Evolutionary conservation across 306 rosid species (phyloP).

Genomic region (Trifolium fragiferum): DNA sequence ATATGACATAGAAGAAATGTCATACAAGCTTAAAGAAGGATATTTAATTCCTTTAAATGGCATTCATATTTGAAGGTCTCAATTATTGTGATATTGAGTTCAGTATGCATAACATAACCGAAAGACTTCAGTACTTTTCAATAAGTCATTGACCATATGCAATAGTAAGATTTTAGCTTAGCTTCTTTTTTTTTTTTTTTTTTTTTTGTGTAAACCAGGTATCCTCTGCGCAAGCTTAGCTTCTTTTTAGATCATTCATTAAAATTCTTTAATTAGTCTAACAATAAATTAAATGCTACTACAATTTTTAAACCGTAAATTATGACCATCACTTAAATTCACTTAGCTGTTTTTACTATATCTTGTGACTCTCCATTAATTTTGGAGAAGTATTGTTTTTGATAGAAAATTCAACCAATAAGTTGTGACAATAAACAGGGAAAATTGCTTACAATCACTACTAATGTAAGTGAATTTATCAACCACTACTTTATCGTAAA

Average conservation of each 20-base stretch:
- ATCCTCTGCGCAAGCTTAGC: too few relatives aligned
- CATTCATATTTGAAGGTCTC: slow-evolving; percentile 21
- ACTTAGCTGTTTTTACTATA: slow-evolving; percentile 32
- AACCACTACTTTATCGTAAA: too few relatives aligned
- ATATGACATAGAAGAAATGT: background rate
- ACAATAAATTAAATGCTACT: slow-evolving; percentile 30
- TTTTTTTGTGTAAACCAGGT: too few relatives aligned
- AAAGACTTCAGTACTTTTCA: slow-evolving; percentile 2
- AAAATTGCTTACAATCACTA: too few relatives aligned
- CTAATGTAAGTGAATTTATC: too few relatives aligned
- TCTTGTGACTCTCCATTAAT: slow-evolving; percentile 1
- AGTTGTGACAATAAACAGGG: too few relatives aligned
- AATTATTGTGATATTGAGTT: slow-evolving; percentile 19
- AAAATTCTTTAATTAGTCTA: slow-evolving; percentile 26
- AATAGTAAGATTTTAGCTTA: too few relatives aligned
- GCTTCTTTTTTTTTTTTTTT: too few relatives aligned
- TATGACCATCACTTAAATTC: slow-evolving; percentile 35
- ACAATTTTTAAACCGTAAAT: slow-evolving; percentile 39
- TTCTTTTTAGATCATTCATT: slow-evolving; percentile 25
- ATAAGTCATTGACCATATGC: slow-evolving; percentile 24
- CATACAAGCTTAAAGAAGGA: background rate
- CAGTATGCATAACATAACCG: background rate
- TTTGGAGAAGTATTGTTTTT: background rate
- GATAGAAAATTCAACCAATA: too few relatives aligned
- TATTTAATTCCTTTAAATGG: background rate